Conservation (phyloP, 2,329 filamentous ascomycete species). For the Aplosporella prunicola region DNA sequence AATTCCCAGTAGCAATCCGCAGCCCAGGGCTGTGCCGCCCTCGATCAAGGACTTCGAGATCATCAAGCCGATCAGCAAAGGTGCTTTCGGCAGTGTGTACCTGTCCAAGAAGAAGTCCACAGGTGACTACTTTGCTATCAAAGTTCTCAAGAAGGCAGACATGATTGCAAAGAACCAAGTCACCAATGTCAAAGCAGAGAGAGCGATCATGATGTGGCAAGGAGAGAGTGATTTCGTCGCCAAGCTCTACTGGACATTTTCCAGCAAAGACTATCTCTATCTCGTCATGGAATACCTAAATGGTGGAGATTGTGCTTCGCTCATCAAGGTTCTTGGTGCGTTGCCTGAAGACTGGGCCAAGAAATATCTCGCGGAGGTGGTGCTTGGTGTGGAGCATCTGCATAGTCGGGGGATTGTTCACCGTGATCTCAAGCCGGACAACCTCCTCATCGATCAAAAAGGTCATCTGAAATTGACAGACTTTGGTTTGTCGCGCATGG, state of each 20-base stretch:
- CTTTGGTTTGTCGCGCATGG: constrained; percentile 95
- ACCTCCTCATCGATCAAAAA: constrained; percentile 91
- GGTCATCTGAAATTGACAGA: constrained; percentile 96
- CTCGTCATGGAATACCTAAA: constrained; percentile 99
- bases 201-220: constrained; percentile 99
- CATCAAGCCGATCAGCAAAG: constrained; percentile 98
- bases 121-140: constrained; percentile 97
- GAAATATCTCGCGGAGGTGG: constrained; percentile 92
- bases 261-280: constrained; percentile 97
- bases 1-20: constrained; percentile 65
- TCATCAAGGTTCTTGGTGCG: constrained; percentile 88
- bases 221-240: constrained; percentile 98
- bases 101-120: constrained; percentile 98
- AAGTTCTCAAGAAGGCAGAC: constrained; percentile 97
- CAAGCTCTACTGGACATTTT: constrained; percentile 99
- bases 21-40: constrained; percentile 79
- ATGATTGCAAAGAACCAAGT: constrained; percentile 99
- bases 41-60: constrained; percentile 99
- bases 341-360: constrained; percentile 96
- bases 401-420: constrained; percentile 94
- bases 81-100: constrained; percentile 96
- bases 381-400: constrained; percentile 92
- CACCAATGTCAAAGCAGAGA: constrained; percentile 95
- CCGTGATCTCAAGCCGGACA: constrained; percentile 93
- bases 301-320: constrained; percentile 88